Evolutionary conservation across 768 basidiomycete genomes (phyloP).

Genomic region (Lactarius quietus): DNA sequence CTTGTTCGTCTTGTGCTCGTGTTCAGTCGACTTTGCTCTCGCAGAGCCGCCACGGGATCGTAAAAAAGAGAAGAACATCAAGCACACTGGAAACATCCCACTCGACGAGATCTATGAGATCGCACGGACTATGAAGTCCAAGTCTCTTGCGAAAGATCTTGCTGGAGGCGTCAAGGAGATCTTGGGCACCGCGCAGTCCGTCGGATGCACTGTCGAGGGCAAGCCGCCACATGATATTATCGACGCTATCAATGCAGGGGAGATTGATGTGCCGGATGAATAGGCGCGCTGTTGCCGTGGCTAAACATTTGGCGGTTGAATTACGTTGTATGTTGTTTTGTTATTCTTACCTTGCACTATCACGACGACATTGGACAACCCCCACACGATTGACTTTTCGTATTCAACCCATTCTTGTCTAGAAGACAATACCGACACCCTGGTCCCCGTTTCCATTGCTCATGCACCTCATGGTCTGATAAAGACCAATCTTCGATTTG

Average conservation of each 20-base stretch:
- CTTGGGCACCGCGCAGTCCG: slow-evolving; percentile 92
- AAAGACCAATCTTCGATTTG: neutral
- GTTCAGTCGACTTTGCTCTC: neutral
- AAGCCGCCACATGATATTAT: slow-evolving; percentile 91
- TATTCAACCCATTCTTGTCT: no score
- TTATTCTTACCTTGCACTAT: slow-evolving; percentile 12
- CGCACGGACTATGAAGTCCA: slow-evolving; percentile 92
- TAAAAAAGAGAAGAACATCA: slow-evolving; percentile 99
- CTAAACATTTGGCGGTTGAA: neutral
- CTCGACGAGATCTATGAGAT: slow-evolving; percentile 94
- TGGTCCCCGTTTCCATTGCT: neutral
- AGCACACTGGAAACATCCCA: slow-evolving; percentile 91
- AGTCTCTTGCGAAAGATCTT: slow-evolving; percentile 90
- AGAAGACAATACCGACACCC: neutral
- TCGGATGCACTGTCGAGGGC: slow-evolving; percentile 96
- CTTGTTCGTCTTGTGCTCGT: neutral
- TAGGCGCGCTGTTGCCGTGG: slow-evolving; percentile 37
- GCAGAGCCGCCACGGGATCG: slow-evolving; percentile 97
- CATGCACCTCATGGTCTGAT: neutral
- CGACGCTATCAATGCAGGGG: slow-evolving; percentile 79
- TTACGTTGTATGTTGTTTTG: slow-evolving; percentile 18
- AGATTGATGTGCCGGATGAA: slow-evolving; percentile 84
- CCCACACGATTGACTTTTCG: neutral
- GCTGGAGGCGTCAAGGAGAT: slow-evolving; percentile 95
- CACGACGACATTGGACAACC: slow-evolving; percentile 12